phyloP scores from a whole-genome alignment of 108 stramenopile species.

The Stephanodiscus minutulus region DNA sequence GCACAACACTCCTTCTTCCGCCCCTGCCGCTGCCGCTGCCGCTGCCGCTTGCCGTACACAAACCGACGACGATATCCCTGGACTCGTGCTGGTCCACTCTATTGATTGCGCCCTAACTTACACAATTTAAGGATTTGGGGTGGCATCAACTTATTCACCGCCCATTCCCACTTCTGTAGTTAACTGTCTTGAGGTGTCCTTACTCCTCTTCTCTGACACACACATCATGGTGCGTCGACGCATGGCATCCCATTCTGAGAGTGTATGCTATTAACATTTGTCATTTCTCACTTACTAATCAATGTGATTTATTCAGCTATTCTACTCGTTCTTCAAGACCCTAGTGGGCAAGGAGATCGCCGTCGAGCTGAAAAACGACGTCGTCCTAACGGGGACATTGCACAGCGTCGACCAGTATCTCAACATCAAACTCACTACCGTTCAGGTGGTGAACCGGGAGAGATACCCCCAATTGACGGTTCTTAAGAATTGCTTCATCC shows the following conservation, averaged over 20 bases:
- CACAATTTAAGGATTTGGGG: background rate
- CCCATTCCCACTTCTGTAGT: too few species aligned
- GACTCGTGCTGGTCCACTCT: too few species aligned
- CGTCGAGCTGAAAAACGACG: constrained; percentile 99
- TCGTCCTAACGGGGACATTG: constrained; percentile 93
- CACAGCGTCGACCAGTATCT: constrained; percentile 99
- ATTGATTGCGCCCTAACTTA: background rate
- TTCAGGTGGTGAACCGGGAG: constrained; percentile 88
- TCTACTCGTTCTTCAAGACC: constrained; percentile 99
- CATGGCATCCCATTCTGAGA: background rate
- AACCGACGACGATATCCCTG: too few species aligned
- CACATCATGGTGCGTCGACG: constrained; percentile 1
- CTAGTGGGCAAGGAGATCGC: constrained; percentile 97
- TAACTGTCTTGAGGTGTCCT: background rate
- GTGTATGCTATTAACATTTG: background rate
- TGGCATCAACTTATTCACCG: too few species aligned
- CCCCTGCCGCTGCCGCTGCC: too few species aligned
- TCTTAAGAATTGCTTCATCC: constrained; percentile 96
- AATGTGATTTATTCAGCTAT: constrained; percentile 70
- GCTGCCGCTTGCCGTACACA: too few species aligned
- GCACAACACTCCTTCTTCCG: too few species aligned
- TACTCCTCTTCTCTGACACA: background rate
- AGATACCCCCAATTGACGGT: constrained; percentile 86
- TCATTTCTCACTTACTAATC: background rate
- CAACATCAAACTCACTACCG: constrained; percentile 95